Percentiles rank a stretch among this genome's conserved stretches.
Conservation (phyloP, 116 monocot species). For the Zostera marina region DNA sequence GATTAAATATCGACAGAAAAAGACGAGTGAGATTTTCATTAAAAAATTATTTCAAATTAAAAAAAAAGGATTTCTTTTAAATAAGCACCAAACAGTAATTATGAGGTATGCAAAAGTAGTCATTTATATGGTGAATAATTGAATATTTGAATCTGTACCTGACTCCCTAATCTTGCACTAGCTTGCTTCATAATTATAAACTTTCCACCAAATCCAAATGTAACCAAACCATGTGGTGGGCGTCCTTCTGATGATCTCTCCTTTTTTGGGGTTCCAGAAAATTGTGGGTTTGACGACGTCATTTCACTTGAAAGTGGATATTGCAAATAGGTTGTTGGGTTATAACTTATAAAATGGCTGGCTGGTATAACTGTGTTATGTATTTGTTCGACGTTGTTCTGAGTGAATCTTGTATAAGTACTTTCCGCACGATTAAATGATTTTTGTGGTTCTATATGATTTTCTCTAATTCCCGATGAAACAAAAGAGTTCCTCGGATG, state of each 20-base stretch:
- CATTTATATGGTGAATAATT: background rate
- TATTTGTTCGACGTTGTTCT: slow-evolving; percentile 7
- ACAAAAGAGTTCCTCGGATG: background rate
- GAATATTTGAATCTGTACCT: slow-evolving; percentile 19
- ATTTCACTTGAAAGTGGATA: slow-evolving; percentile 21
- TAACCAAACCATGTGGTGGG: slow-evolving; percentile 74
- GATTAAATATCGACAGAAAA: background rate
- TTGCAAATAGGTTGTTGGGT: slow-evolving; percentile 16
- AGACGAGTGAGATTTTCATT: background rate
- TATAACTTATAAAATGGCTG: slow-evolving; percentile 23
- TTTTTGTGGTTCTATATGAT: background rate
- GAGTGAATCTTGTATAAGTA: slow-evolving; percentile 14
- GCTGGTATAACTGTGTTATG: slow-evolving; percentile 10
- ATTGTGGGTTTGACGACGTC: slow-evolving; percentile 18
- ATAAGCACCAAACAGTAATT: too few relatives aligned
- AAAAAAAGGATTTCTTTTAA: too few relatives aligned
- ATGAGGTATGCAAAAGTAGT: background rate
- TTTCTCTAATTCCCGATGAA: slow-evolving; percentile 6
- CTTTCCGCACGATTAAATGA: slow-evolving; percentile 11
- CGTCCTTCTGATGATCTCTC: slow-evolving; percentile 73
- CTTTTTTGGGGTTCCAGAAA: slow-evolving; percentile 15
- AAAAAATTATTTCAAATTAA: background rate
- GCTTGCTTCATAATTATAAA: slow-evolving; percentile 33
- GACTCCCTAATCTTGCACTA: slow-evolving; percentile 9
- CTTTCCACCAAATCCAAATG: slow-evolving; percentile 95